phyloP scores from a whole-genome alignment of 345 rosid genomes.

The Salix dunnii region DNA sequence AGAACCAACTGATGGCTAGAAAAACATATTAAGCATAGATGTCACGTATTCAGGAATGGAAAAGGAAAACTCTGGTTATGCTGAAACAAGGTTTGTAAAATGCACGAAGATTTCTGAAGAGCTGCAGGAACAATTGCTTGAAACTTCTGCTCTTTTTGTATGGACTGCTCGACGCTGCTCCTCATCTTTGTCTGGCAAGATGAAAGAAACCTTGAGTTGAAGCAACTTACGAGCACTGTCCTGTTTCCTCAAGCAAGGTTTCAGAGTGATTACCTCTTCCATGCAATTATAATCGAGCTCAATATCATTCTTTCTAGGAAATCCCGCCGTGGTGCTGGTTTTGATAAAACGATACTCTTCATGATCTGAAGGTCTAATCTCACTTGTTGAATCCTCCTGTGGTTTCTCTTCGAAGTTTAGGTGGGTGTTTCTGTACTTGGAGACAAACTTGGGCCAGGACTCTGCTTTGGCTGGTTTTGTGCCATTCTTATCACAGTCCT shows the following conservation, averaged over 20 bases:
- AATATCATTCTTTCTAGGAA: constrained; percentile 1
- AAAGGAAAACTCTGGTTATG: background rate
- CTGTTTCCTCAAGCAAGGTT: constrained; percentile 39
- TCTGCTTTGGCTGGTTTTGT: constrained; percentile 11
- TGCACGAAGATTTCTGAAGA: background rate
- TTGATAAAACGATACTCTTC: background rate
- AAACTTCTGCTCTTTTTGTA: background rate
- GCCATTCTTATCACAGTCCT: background rate
- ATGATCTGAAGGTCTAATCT: background rate
- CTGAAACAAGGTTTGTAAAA: background rate
- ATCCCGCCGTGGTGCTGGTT: background rate
- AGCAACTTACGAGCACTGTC: constrained; percentile 28
- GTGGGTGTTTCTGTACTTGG: constrained; percentile 3
- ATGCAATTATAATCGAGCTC: background rate
- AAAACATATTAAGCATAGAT: background rate
- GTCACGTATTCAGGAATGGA: background rate
- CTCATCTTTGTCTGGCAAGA: constrained; percentile 18
- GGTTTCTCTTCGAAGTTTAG: constrained; percentile 12
- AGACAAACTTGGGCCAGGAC: constrained; percentile 17
- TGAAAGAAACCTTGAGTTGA: constrained; percentile 35
- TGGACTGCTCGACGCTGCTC: constrained; percentile 10
- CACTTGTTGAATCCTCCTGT: background rate
- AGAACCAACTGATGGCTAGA: background rate
- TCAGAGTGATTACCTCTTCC: constrained; percentile 13
- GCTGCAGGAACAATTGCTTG: constrained; percentile 1